These are phyloP conservation scores for Caryocar brasiliense DNA, from an alignment of 441 rosid species.

Conservation along the genomic window DNA sequence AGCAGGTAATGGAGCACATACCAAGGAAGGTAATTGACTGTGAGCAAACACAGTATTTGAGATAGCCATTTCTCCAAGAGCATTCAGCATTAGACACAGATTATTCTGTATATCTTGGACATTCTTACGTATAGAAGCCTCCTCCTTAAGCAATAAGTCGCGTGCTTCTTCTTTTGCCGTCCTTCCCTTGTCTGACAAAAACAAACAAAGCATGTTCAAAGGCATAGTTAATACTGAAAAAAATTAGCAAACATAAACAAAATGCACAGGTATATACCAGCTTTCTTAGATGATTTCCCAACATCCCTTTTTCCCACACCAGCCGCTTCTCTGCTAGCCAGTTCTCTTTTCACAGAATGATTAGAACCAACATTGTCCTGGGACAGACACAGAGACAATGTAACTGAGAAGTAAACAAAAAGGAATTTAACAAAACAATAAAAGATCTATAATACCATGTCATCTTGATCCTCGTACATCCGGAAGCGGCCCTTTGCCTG, in stretches of 20 bases:
- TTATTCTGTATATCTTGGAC: constrained; percentile 56
- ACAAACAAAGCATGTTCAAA: constrained; percentile 3
- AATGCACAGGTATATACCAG: constrained; percentile 40
- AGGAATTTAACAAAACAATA: background rate
- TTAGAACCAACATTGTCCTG: constrained; percentile 46
- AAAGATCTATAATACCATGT: constrained; percentile 32
- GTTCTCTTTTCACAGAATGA: constrained; percentile 58
- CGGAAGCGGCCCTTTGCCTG: constrained; percentile 59
- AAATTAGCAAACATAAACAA: constrained; percentile 3
- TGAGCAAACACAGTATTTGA: constrained; percentile 93
- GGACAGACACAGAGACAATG: background rate
- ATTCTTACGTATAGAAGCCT: constrained; percentile 65
- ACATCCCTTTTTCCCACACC: constrained; percentile 56
- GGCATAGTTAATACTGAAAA: background rate
- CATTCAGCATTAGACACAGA: constrained; percentile 65
- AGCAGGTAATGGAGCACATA: constrained; percentile 24
- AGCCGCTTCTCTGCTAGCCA: constrained; percentile 41
- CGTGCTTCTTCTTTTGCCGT: constrained; percentile 97
- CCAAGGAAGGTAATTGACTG: constrained; percentile 92
- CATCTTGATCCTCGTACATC: constrained; percentile 39
- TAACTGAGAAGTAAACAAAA: background rate
- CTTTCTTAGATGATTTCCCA: constrained; percentile 58
- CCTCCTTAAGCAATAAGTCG: constrained; percentile 84
- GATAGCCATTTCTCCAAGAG: constrained; percentile 83
- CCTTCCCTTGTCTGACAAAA: constrained; percentile 69